Conservation (phyloP, 2,329 filamentous ascomycete species). For the Microsporum ferrugineum region DNA sequence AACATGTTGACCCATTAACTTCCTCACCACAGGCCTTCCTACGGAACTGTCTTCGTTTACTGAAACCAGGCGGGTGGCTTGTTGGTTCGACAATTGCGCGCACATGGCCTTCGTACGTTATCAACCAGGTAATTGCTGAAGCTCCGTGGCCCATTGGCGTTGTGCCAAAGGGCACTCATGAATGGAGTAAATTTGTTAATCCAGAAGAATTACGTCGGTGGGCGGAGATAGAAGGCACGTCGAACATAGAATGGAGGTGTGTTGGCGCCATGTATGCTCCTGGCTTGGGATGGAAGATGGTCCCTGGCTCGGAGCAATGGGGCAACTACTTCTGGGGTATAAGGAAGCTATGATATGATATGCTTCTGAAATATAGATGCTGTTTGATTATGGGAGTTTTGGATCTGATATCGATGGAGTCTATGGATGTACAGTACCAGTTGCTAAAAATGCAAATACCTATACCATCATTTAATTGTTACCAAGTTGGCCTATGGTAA, state of each 20-base stretch:
- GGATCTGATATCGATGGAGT: too few relatives aligned
- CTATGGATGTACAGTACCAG: neutral
- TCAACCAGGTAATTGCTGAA: constrained; percentile 86
- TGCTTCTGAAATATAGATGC: too few relatives aligned
- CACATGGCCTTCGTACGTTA: constrained; percentile 78
- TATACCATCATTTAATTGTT: too few relatives aligned
- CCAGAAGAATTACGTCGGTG: constrained; percentile 38
- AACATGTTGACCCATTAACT: constrained; percentile 71
- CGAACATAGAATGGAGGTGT: constrained; percentile 44
- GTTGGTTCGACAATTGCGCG: constrained; percentile 85
- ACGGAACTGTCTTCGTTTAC: constrained; percentile 45
- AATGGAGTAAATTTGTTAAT: constrained; percentile 94
- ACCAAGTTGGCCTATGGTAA: too few relatives aligned
- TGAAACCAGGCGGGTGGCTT: constrained; percentile 86
- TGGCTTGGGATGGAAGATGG: constrained; percentile 76
- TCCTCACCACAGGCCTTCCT: constrained; percentile 61
- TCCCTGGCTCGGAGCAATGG: constrained; percentile 66
- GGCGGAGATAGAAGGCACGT: constrained; percentile 38
- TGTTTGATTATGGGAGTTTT: too few relatives aligned
- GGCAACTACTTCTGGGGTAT: constrained; percentile 97
- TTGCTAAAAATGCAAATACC: too few relatives aligned
- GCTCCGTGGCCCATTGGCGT: constrained; percentile 58
- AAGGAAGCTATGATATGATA: constrained; percentile 37
- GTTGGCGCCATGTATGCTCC: constrained; percentile 87
- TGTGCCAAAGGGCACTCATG: constrained; percentile 85